Base-by-base conservation (phyloP, 768 basidiomycete genomes). In the Suillus lakei region DNA sequence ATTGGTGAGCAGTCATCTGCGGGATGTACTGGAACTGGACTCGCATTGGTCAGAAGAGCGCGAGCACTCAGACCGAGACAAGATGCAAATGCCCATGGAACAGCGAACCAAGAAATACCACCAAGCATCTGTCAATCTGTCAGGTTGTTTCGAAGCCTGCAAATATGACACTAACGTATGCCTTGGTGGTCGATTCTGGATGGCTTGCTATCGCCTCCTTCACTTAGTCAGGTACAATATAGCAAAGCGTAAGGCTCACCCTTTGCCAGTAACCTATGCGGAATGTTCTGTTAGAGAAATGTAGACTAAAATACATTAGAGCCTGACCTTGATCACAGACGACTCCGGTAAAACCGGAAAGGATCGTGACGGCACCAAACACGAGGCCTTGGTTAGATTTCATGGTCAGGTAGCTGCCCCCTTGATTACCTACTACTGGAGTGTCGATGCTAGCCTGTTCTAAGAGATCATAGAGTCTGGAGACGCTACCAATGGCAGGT, bases 371-470 rank as follows among this genome's bases (percentile, higher is more conserved):
- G 23, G 78, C 77, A 61, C 81, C 82, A 51, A 83, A 82, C 15
- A 83, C 78, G 26, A 84, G 70, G 7, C 78, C 82, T 64, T 81
- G 78, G 50, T 82, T 79, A 18, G 84, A 85, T 67, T 85, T 85
- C 82, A 88, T 84, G 0, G 87, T 88, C 39, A 86, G 65, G 67
- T 87, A 88, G 60, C 83, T 84, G 6, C 87, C 85, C 18, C 79
- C 76, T 50, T 78, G 67, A 66, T 86, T 88, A 9, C 86, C 85
- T 0, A 65, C 66, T 0, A 87, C 85, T 0, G 86, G 86, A 1
- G 74, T 72, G n/a, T 81, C 78, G 3, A 73, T 62, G 1, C 79
- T 81, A 4, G 87, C 87, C 36, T 79, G 73, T 2, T 80, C 74
- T 0, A 88, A 78, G 28, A 88, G 75, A 59, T 83, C 78, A 68